These are phyloP conservation scores for Phytopythium aichiense DNA, from an alignment of 352 stramenopile genomes.

Conservation along the genomic window DNA sequence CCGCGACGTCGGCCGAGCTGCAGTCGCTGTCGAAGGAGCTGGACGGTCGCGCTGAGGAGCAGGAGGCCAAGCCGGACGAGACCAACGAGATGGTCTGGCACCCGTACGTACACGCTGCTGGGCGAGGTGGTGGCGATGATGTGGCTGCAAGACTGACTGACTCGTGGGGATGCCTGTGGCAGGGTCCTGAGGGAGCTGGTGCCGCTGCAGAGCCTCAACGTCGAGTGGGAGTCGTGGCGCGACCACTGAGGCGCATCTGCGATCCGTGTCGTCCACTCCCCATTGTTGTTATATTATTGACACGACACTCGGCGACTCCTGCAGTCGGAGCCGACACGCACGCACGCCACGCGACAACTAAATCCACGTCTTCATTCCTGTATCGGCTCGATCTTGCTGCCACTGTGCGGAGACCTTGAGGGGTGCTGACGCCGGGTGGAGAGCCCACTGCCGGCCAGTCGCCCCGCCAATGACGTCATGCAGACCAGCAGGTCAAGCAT, in stretches of 20 bases:
- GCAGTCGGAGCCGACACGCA: background rate
- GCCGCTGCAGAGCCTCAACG: conserved; percentile 69
- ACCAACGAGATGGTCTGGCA: conserved; percentile 81
- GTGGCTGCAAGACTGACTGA: background rate
- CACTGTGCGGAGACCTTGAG: background rate
- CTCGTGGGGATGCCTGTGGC: background rate
- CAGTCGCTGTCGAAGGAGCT: conserved; percentile 63
- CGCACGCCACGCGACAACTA: background rate
- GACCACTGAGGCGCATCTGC: conserved; percentile 39
- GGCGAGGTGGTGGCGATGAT: background rate
- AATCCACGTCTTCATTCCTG: background rate
- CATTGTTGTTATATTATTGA: conserved; percentile 3
- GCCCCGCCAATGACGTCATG: conserved; percentile 4
- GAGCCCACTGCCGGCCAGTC: background rate
- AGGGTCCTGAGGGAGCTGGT: conserved; percentile 77
- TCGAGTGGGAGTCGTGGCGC: conserved; percentile 81
- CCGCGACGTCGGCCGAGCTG: conserved; percentile 36
- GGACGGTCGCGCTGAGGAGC: conserved; percentile 40
- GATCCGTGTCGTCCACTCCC: background rate
- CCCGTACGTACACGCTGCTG: conserved; percentile 41
- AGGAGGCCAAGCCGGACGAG: conserved; percentile 55
- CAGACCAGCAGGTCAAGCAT: conserved; percentile 34
- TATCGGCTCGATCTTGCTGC: conserved; percentile 2
- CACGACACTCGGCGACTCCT: background rate
- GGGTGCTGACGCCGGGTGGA: background rate